A percentile compares a stretch with the other conserved stretches of the same genome.
phyloP scores from a whole-genome alignment of 345 rosid genomes.

The Crucihimalaya himalaica region DNA sequence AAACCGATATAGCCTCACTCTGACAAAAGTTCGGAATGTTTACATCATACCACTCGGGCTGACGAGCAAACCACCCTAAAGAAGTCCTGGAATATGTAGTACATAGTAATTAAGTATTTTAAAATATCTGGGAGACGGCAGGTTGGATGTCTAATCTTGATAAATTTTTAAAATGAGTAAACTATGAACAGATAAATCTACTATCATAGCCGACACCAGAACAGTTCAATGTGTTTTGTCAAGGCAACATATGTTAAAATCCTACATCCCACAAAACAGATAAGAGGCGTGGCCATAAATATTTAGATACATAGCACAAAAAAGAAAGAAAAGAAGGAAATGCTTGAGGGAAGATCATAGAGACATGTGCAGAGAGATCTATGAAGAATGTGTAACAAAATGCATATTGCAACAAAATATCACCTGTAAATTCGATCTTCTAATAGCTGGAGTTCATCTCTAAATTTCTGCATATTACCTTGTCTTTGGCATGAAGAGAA shows the following conservation, averaged over 20 bases:
- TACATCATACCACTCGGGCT: not conserved
- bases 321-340: too few relatives aligned
- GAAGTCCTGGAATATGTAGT: not conserved
- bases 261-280: too few relatives aligned
- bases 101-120: not conserved
- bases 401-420: constrained; percentile 1
- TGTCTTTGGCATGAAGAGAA: constrained; percentile 76
- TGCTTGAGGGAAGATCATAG: too few relatives aligned
- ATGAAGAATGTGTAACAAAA: too few relatives aligned
- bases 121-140: not conserved
- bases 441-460: constrained; percentile 69
- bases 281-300: too few relatives aligned
- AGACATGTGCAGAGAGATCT: not conserved
- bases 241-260: not conserved
- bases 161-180: too few relatives aligned
- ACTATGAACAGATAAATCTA: not conserved
- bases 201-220: not conserved
- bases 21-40: not conserved
- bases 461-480: constrained; percentile 70
- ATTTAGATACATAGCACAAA: too few relatives aligned
- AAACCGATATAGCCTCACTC: not conserved
- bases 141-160: not conserved
- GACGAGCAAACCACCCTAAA: not conserved
- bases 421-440: constrained; percentile 91
- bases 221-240: not conserved